Evolutionary conservation across 2,329 filamentous ascomycete genomes (phyloP).

Genomic region (Fusarium citri): DNA sequence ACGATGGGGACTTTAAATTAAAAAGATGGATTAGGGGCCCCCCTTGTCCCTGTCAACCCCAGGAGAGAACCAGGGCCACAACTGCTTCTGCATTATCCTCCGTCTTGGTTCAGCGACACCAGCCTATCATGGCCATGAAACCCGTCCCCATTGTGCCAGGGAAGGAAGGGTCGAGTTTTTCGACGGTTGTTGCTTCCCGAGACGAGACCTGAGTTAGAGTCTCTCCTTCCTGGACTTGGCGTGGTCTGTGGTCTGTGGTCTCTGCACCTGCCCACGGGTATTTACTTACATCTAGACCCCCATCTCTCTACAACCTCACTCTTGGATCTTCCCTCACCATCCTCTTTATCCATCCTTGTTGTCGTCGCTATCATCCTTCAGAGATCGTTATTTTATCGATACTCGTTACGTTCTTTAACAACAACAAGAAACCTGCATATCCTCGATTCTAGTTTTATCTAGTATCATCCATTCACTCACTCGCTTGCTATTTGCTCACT

Average conservation of each 20-base stretch:
- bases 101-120: conserved; percentile 18
- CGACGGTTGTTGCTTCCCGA: conserved; percentile 25
- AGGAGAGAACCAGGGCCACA: neutral
- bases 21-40: conserved; percentile 27
- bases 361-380: conserved; percentile 20
- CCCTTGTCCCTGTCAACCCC: conserved; percentile 19
- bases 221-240: conserved; percentile 32
- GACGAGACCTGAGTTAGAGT: conserved; percentile 6
- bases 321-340: conserved; percentile 24
- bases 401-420: conserved; percentile 46
- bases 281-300: conserved; percentile 34
- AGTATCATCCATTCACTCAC: conserved; percentile 19
- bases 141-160: conserved; percentile 26
- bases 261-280: conserved; percentile 3
- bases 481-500: conserved; percentile 17
- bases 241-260: conserved; percentile 1
- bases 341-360: conserved; percentile 28
- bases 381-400: conserved; percentile 42
- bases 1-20: conserved; percentile 37
- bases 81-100: conserved; percentile 31
- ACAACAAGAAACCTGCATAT: conserved; percentile 15
- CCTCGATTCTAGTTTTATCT: conserved; percentile 31
- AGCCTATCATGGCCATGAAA: conserved; percentile 36
- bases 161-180: conserved; percentile 18
- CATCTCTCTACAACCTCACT: conserved; percentile 20